Conservation (phyloP, 768 basidiomycete species). For the Kwoniella bestiolae region DNA sequence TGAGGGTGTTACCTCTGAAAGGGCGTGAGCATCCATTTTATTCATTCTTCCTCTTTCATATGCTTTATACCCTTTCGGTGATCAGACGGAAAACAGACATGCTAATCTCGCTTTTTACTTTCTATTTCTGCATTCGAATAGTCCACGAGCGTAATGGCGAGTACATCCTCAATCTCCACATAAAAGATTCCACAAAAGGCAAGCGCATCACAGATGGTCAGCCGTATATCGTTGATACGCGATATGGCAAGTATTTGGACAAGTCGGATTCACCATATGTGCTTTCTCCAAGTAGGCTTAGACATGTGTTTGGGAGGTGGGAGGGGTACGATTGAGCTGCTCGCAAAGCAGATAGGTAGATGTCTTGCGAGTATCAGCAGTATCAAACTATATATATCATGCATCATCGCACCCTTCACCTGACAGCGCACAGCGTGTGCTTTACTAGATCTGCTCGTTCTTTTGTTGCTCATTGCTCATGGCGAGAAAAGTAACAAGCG, state of each 20-base stretch:
- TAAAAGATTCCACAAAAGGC: not conserved
- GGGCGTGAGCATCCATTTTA: constrained; percentile 9
- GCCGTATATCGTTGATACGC: constrained; percentile 31
- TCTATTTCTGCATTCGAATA: no score
- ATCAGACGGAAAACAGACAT: no score
- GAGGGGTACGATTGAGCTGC: not conserved
- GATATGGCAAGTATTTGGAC: constrained; percentile 18
- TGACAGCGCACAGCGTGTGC: no score
- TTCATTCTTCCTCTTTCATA: no score
- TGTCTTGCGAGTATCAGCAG: no score
- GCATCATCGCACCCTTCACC: no score
- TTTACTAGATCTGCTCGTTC: no score
- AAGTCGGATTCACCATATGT: constrained; percentile 29
- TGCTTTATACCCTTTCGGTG: no score
- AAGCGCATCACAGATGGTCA: constrained; percentile 1
- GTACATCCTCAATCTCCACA: not conserved
- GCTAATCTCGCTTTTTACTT: not conserved
- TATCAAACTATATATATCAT: no score
- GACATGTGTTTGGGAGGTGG: constrained; percentile 32
- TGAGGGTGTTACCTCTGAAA: constrained; percentile 8
- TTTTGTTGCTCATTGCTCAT: no score
- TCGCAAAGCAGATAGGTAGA: no score
- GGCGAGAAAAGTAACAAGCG: no score
- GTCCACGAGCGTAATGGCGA: not conserved
- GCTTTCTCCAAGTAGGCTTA: constrained; percentile 30